Conservation (phyloP, 352 stramenopile species). For the Phytophthora fragariae region DNA sequence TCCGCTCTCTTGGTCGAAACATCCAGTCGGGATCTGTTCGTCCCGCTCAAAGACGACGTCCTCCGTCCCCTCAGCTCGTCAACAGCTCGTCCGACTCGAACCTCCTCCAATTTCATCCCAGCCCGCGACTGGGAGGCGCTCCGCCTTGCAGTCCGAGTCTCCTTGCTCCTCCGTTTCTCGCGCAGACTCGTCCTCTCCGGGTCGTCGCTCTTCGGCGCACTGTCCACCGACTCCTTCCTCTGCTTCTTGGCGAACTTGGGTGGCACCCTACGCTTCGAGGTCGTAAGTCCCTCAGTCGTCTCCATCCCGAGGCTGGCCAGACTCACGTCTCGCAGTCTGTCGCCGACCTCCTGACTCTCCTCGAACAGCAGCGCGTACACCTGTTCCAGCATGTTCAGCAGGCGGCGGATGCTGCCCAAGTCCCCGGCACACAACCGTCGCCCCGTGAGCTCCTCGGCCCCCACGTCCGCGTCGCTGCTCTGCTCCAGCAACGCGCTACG, state of each 20-base stretch:
- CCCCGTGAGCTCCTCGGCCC: slow-evolving; percentile 63
- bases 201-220: slow-evolving; percentile 22
- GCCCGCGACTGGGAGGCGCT: neutral
- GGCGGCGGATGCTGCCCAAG: slow-evolving; percentile 51
- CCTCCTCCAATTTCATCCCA: slow-evolving; percentile 35
- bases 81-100: slow-evolving; percentile 29
- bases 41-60: neutral
- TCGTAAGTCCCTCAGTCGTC: neutral
- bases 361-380: slow-evolving; percentile 68
- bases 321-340: slow-evolving; percentile 31
- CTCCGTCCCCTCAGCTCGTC: slow-evolving; percentile 10
- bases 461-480: slow-evolving; percentile 25
- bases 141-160: neutral
- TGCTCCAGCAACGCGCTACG: slow-evolving; percentile 75
- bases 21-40: slow-evolving; percentile 11
- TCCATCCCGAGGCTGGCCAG: slow-evolving; percentile 30
- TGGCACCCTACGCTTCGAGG: slow-evolving; percentile 11
- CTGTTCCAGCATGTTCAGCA: slow-evolving; percentile 66
- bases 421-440: slow-evolving; percentile 60
- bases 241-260: slow-evolving; percentile 36
- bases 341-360: slow-evolving; percentile 37
- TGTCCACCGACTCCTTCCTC: slow-evolving; percentile 10
- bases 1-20: slow-evolving; percentile 20
- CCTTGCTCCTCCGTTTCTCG: slow-evolving; percentile 12
- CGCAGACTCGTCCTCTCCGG: slow-evolving; percentile 16